Base-by-base conservation (phyloP, 2,329 filamentous ascomycete species). In the Apiospora hydei region DNA sequence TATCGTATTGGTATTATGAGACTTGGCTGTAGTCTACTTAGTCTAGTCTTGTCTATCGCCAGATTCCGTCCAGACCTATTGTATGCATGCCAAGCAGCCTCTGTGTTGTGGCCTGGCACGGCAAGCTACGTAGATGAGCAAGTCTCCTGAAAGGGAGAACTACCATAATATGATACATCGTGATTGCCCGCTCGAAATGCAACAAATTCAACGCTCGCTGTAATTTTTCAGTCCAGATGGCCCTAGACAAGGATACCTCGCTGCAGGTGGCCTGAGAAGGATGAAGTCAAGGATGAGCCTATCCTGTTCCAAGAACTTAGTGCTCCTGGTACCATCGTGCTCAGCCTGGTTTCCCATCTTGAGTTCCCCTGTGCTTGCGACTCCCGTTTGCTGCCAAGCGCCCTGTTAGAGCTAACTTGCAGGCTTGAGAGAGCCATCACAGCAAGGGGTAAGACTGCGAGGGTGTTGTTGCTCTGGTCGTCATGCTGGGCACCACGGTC, bases 171-270 rank as follows among this genome's bases (percentile, higher is more conserved):
- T 64, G 7, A 64, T 38, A 61, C 53, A 61, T n/a, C 16, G 16
- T 13, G 30, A 18, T 41, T 38, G 53, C 18, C 57, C 21, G 30
- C 57, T 41, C 57, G 18, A 41, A 64, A 64, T 64, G 57, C 30
- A 64, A 64, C 4, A n/a, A 41, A 64, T 41, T 14, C 57, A 64
- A 64, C 57, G 30, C 57, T 64, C 34, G 57, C 57, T 64, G 57
- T 64, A 13, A n/a, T 16, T 41, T 6, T 64, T 30, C 38, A 24
- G 57, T 11, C 30, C 3, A n/a, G 30, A 38, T 38, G 34, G 34
- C 1, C 34, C 34, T 24, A 64, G 34, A 64, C 57, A 41, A 64
- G 57, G 21, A 64, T 64, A 1, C 34, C 57, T 34, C 57, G 34
- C 57, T 64, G 57, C 34, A 41, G 8, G 34, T 38, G 18, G 4